A percentile compares a stretch with the other conserved stretches of the same genome.
Evolutionary conservation across 768 basidiomycete species (phyloP).

Genomic region (Amanita jacksonii): DNA sequence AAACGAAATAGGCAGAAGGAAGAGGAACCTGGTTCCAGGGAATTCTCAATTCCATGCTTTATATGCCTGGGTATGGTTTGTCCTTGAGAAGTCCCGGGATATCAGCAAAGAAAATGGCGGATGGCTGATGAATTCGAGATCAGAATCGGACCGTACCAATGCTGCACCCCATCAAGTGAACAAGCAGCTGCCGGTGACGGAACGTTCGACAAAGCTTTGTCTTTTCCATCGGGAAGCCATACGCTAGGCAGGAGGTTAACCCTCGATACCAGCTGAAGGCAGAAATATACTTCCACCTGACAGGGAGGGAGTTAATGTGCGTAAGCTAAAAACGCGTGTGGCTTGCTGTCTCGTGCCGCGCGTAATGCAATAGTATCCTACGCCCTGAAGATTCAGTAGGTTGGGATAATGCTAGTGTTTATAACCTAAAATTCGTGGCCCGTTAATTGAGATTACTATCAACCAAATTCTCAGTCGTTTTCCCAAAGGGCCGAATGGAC

Average conservation of each 20-base stretch:
- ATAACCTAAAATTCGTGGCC: too few relatives aligned
- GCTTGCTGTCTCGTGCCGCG: too few relatives aligned
- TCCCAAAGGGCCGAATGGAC: too few relatives aligned
- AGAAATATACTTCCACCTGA: background rate
- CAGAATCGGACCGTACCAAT: constrained; percentile 9
- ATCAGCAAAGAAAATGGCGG: constrained; percentile 7
- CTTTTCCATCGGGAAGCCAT: background rate
- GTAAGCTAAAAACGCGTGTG: background rate
- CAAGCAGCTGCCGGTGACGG: constrained; percentile 2
- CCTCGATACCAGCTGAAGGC: background rate
- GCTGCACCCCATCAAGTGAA: constrained; percentile 9
- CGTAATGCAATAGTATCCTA: too few relatives aligned
- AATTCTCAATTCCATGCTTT: constrained; percentile 8
- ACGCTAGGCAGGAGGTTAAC: background rate
- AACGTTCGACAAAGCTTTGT: background rate
- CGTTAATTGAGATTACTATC: too few relatives aligned
- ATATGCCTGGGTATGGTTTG: constrained; percentile 8
- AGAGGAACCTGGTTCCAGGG: constrained; percentile 6
- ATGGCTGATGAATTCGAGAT: constrained; percentile 9
- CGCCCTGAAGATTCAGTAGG: too few relatives aligned
- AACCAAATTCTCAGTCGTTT: too few relatives aligned
- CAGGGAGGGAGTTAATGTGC: background rate
- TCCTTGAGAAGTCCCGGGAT: constrained; percentile 10
- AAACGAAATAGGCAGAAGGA: constrained; percentile 12
- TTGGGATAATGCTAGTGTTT: too few relatives aligned